These are phyloP conservation scores for Mortierella sp. DNA, from an alignment of 371 early-diverging fungal species.

Conservation along the genomic window DNA sequence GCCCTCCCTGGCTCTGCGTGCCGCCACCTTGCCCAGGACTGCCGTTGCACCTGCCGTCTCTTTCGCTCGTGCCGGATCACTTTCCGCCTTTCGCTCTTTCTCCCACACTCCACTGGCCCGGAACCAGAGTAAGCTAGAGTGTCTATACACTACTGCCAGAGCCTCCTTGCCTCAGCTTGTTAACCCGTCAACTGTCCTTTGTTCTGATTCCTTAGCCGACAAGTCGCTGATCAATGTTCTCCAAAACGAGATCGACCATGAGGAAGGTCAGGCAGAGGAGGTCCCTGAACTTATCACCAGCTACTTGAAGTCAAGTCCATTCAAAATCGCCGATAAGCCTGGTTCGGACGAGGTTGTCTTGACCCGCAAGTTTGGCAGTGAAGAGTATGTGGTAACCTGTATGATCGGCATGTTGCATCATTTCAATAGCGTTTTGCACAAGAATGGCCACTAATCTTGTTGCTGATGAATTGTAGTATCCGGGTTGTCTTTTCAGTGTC, in stretches of 20 bases:
- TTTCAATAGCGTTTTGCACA: too few species aligned
- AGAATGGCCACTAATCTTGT: not conserved
- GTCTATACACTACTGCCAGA: too few species aligned
- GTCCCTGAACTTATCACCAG: conserved; percentile 80
- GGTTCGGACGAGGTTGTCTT: conserved; percentile 86
- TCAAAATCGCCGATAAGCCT: conserved; percentile 85
- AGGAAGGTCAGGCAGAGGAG: conserved; percentile 72
- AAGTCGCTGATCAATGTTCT: conserved; percentile 78
- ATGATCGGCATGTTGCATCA: not conserved
- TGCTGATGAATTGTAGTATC: conserved; percentile 62
- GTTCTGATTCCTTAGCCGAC: conserved; percentile 70
- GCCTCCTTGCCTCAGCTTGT: too few species aligned
- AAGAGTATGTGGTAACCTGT: conserved; percentile 70
- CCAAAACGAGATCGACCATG: conserved; percentile 84
- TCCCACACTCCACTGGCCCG: conserved; percentile 38
- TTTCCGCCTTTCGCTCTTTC: conserved; percentile 40
- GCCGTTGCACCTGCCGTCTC: conserved; percentile 28
- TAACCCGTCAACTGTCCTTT: conserved; percentile 6
- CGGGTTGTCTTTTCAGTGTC: conserved; percentile 87
- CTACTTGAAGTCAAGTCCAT: conserved; percentile 80
- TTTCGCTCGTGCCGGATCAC: conserved; percentile 37
- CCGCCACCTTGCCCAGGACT: conserved; percentile 27
- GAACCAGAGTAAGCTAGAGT: conserved; percentile 30
- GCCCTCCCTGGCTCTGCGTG: conserved; percentile 52
- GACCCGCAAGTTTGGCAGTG: conserved; percentile 89